These are phyloP conservation scores for Polyporus tsugae DNA, from an alignment of 1,284 basidiomycete genomes.

Conservation along the genomic window DNA sequence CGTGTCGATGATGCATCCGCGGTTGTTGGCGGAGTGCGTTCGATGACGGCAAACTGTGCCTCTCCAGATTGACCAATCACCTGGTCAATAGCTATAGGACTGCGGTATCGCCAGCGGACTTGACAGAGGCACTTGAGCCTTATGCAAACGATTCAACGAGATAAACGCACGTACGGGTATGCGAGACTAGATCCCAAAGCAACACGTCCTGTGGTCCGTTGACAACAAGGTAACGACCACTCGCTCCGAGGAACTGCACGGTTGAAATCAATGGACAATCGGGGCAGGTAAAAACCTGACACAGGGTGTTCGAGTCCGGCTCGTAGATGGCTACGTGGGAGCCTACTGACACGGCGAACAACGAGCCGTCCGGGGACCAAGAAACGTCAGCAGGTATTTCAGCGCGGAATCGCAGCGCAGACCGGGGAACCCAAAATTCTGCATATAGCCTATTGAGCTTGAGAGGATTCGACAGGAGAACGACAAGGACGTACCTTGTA, in stretches of 20 bases:
- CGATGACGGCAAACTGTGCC: conserved; percentile 67
- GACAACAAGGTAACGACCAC: conserved; percentile 70
- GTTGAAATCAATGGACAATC: conserved; percentile 55
- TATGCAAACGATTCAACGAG: conserved; percentile 13
- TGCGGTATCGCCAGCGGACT: conserved; percentile 70
- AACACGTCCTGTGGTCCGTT: conserved; percentile 62
- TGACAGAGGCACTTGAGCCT: conserved; percentile 7
- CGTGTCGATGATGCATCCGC: conserved; percentile 46
- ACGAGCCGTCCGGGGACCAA: conserved; percentile 90
- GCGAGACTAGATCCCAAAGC: conserved; percentile 85
- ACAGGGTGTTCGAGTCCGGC: conserved; percentile 70
- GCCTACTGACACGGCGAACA: conserved; percentile 82
- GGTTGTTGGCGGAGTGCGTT: conserved; percentile 42
- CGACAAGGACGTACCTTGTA: conserved; percentile 54
- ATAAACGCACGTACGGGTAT: conserved; percentile 44
- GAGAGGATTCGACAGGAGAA: conserved; percentile 11
- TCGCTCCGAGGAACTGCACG: conserved; percentile 71
- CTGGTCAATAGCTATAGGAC: conserved; percentile 47
- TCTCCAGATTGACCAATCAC: conserved; percentile 64
- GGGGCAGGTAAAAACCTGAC: conserved; percentile 69
- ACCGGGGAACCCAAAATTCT: conserved; percentile 85
- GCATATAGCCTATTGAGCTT: conserved; percentile 2
- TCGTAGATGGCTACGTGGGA: conserved; percentile 83
- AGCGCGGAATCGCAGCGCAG: conserved; percentile 75
- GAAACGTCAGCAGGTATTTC: conserved; percentile 70